Base-by-base conservation (phyloP, 805 yeast genomes). In the Candida sakaeoensis region DNA sequence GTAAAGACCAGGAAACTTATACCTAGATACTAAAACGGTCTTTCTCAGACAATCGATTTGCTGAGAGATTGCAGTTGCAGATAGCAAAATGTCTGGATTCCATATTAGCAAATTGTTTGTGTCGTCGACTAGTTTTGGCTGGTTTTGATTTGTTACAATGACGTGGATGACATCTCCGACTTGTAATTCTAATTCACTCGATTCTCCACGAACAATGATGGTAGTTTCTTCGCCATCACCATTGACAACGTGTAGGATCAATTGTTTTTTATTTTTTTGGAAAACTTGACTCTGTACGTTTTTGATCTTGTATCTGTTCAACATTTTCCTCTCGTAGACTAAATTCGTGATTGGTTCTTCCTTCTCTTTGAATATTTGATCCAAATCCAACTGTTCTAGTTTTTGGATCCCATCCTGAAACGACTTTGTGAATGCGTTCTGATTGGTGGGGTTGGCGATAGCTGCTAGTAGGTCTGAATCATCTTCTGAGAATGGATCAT, bases 61-160 rank as follows among this genome's bases (percentile, higher is more conserved):
- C 30, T 84, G 84, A 1, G 96, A 82, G 1, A 89, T 75, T 3
- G 82, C 65, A 0, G 98, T 93, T 2, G 96, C 89, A 0, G 96
- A 77, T 0, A 91, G 62, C 9, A 93, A 61, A 3, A 77, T 61
- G 55, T 93, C 98, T 0, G 99, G 99, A 48, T 85, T 77, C 74
- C 93, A 74, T 15, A 91, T 72, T 21, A 90, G 59, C n/a, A 89
- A 55, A 48, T 83, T 79, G 22, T 72, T 72, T 24, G 70, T 61
- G 42, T 74, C 72, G 47, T 82, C 85, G 7, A 82, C 72, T 2
- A 80, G 46, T 14, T 57, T 60, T 1, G 73, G 70, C 29, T 57
- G 60, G 3, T 52, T 49, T 18, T 60, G 52, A 36, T 61, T 52
- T 1, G 72, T 70, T 4, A 81, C 73, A 8, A 85, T 67, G 4